A percentile compares a stretch with the other conserved stretches of the same genome.
phyloP scores from a whole-genome alignment of 129 eudicot species.

The Pulicaria dysenterica region DNA sequence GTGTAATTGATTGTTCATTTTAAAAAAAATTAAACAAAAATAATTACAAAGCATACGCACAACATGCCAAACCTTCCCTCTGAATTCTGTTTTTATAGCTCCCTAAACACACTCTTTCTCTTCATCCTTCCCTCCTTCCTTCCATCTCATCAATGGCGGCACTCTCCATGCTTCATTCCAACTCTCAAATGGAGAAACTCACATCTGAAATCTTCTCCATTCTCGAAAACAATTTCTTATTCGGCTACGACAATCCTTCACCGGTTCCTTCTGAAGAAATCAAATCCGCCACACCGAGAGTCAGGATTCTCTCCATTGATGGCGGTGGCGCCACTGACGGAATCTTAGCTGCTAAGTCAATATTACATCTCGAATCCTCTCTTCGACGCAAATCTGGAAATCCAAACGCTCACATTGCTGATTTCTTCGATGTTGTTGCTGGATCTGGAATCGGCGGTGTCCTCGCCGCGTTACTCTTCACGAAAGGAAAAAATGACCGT shows the following conservation, averaged over 20 bases:
- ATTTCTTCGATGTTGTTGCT: constrained; percentile 78
- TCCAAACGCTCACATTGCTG: constrained; percentile 55
- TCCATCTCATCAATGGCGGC: constrained; percentile 30
- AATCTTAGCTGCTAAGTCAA: constrained; percentile 55
- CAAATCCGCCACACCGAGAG: constrained; percentile 45
- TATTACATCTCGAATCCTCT: constrained; percentile 47
- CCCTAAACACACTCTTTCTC: constrained; percentile 11
- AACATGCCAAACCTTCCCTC: constrained; percentile 10
- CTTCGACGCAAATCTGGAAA: constrained; percentile 59
- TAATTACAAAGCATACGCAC: constrained; percentile 2
- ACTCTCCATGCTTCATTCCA: constrained; percentile 15
- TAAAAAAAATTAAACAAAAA: too few relatives aligned
- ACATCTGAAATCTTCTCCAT: constrained; percentile 72
- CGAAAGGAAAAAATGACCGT: constrained; percentile 43
- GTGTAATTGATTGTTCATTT: too few relatives aligned
- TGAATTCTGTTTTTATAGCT: constrained; percentile 23
- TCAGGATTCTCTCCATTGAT: constrained; percentile 67
- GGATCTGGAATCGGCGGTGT: constrained; percentile 76
- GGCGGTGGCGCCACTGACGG: constrained; percentile 70
- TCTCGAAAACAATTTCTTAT: constrained; percentile 79
- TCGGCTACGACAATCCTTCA: constrained; percentile 44
- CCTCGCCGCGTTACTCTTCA: constrained; percentile 60
- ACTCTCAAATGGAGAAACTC: constrained; percentile 48
- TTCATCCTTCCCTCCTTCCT: constrained; percentile 14
- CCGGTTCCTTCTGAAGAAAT: constrained; percentile 1